Conservation (phyloP, 805 yeast species). For the Groenewaldozyma tartarivorans region DNA sequence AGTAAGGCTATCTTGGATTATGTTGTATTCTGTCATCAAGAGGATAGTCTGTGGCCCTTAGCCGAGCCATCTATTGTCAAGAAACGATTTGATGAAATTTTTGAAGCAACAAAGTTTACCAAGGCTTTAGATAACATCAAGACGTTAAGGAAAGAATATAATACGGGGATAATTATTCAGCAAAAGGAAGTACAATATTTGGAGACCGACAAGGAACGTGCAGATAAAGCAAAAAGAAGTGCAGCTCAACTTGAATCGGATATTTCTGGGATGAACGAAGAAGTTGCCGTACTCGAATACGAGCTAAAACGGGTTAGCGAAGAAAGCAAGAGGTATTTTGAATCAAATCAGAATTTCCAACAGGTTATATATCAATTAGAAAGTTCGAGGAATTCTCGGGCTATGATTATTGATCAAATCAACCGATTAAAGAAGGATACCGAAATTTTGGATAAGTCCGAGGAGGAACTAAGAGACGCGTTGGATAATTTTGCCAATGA, state of each 20-base stretch:
- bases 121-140: conserved; percentile 80
- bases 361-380: conserved; percentile 55
- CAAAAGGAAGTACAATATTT: conserved; percentile 74
- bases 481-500: conserved; percentile 34
- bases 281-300: conserved; percentile 40
- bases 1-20: conserved; percentile 80
- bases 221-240: conserved; percentile 45
- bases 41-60: conserved; percentile 93
- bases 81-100: conserved; percentile 91
- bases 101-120: conserved; percentile 88
- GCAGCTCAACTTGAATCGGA: conserved; percentile 35
- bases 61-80: conserved; percentile 77
- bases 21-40: conserved; percentile 96
- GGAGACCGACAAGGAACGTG: conserved; percentile 62
- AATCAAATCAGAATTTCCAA: conserved; percentile 75
- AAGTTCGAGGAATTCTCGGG: conserved; percentile 40
- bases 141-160: conserved; percentile 64
- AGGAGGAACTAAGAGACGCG: conserved; percentile 31
- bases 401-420: conserved; percentile 41
- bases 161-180: conserved; percentile 61
- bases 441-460: conserved; percentile 38
- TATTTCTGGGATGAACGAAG: conserved; percentile 36
- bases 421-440: conserved; percentile 31
- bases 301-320: conserved; percentile 45
- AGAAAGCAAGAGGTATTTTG: conserved; percentile 56